Base-by-base conservation (phyloP, 768 basidiomycete species). In the Phylloporus arenicola region DNA sequence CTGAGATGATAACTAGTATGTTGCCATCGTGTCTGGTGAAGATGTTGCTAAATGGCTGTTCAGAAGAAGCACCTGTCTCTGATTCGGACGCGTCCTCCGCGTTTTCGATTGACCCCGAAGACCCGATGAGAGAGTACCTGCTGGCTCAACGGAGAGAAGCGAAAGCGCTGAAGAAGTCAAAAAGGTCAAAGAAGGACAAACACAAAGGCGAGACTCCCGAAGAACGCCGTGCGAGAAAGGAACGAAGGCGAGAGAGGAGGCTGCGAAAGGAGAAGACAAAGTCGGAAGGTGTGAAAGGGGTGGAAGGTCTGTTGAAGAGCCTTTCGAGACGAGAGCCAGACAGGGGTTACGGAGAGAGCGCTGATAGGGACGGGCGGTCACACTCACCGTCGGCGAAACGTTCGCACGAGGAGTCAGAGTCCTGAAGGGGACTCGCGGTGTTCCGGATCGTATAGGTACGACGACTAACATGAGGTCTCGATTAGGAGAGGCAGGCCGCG, bases 91-190 rank as follows among this genome's bases (percentile, higher is more conserved):
- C 72, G 14, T 78, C 79, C 3, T 77, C 83, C 16, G 76, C 72
- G 16, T 78, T 83, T 24, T 75, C 80, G 9, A 87, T 96, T 50
- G 94, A 98, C 65, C 90, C 89, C 1, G 95, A 98, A 64, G 96
- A 99, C 69, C 96, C 96, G 1, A 98, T 99, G 96, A 82, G 86
- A 25, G 94, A 93, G 54, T 98, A 90, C 64, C 74, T 99, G 30
- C 70, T 93, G 34, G 78, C 82, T 1, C 80, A 94, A 64, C 77
- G 79, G 59, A 80, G 72, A 57, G 88, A 91, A 62, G 80, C 81
- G 62, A 87, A 84, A 57, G 81, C 76, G 3, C 68, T 75, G 51
- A 72, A 75, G 58, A 86, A 84, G 70, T 83, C 85, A 62, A 62
- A 68, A 44, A 84, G 82, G 58, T 64, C 63, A 10, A 75, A 77